Evolutionary conservation across 768 basidiomycete species (phyloP).

Genomic region (Pleurotus tuber-regium): DNA sequence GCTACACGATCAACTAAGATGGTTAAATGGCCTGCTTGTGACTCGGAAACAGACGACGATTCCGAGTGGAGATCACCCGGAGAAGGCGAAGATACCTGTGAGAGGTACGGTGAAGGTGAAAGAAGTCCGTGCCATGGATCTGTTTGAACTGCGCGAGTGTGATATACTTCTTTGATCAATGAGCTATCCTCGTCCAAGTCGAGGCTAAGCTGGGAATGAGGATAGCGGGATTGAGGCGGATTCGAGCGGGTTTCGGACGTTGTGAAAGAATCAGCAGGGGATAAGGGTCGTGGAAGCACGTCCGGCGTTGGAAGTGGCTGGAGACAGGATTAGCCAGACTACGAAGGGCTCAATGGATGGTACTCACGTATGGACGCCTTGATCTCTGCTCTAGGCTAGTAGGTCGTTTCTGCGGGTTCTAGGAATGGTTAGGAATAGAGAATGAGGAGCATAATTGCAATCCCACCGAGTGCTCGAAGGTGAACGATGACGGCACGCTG

Average conservation of each 20-base stretch:
- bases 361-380: conserved; percentile 22
- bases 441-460: conserved; percentile 2
- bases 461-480: background rate
- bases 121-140: conserved; percentile 38
- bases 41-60: conserved; percentile 61
- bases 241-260: conserved; percentile 30
- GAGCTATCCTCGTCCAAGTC: conserved; percentile 39
- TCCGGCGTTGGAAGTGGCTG: conserved; percentile 47
- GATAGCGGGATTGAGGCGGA: conserved; percentile 26
- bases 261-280: conserved; percentile 34
- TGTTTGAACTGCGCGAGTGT: conserved; percentile 70
- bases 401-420: conserved; percentile 22
- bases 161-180: conserved; percentile 48
- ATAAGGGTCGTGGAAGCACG: conserved; percentile 39
- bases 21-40: conserved; percentile 53
- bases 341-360: background rate
- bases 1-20: conserved; percentile 61
- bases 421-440: background rate
- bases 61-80: conserved; percentile 68
- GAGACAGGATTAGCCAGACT: background rate
- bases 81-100: conserved; percentile 41
- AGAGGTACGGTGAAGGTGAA: conserved; percentile 30
- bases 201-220: conserved; percentile 34
- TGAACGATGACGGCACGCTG: background rate
- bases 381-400: conserved; percentile 25